phyloP scores from a whole-genome alignment of 2,329 filamentous ascomycete species.

The Stenocarpella maydis region DNA sequence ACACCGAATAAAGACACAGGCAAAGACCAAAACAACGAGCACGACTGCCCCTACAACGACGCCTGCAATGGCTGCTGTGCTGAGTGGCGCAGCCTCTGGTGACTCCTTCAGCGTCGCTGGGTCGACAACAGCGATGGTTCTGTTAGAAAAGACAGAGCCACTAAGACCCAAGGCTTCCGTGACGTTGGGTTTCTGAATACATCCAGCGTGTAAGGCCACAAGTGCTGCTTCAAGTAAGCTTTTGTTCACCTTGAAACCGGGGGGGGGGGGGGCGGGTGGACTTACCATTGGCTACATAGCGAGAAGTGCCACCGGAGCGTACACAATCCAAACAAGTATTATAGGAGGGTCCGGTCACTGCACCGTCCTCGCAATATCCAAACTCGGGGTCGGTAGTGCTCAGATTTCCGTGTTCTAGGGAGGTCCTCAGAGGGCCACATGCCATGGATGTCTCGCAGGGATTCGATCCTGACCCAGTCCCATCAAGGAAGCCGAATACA shows the following conservation, averaged over 20 bases:
- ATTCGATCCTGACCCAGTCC: slow-evolving; percentile 51
- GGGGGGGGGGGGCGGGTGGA: too few relatives aligned
- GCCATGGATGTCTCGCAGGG: slow-evolving; percentile 61
- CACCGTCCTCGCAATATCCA: slow-evolving; percentile 44
- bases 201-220: slow-evolving; percentile 60
- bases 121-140: slow-evolving; percentile 37
- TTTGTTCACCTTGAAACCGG: too few relatives aligned
- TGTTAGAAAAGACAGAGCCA: slow-evolving; percentile 54
- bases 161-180: slow-evolving; percentile 52
- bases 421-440: slow-evolving; percentile 54
- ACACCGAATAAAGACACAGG: slow-evolving; percentile 54
- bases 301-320: slow-evolving; percentile 49
- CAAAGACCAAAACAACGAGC: slow-evolving; percentile 47
- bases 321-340: slow-evolving; percentile 57
- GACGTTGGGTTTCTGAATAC: slow-evolving; percentile 54
- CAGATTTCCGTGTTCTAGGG: slow-evolving; percentile 50
- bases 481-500: slow-evolving; percentile 61
- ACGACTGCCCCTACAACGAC: slow-evolving; percentile 51
- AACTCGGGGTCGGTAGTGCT: slow-evolving; percentile 17
- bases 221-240: slow-evolving; percentile 49
- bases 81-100: not conserved
- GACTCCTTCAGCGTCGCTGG: not conserved
- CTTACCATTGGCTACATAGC: slow-evolving; percentile 61
- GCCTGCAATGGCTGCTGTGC: slow-evolving; percentile 48
- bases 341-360: slow-evolving; percentile 46